Evolutionary conservation across 352 stramenopile genomes (phyloP), one percentile per base, ranked within the genome.

Genomic region (Phytopythium mirpurense): DNA sequence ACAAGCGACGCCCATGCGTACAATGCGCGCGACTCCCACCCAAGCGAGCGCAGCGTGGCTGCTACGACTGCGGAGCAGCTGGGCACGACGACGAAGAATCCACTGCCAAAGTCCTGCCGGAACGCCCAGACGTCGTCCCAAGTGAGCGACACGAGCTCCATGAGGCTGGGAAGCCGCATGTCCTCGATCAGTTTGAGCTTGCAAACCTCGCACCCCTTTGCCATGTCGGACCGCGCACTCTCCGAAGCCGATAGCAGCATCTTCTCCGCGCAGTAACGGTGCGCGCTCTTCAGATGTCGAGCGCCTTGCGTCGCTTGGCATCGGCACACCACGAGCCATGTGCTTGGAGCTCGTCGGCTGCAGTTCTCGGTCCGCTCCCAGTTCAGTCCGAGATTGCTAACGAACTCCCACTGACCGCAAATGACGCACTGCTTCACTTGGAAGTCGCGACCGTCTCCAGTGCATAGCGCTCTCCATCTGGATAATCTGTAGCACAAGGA

Each of bases 71-170:
- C 60, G 14, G 70, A 55, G 10, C 66, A 68, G 36, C 62, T 62
- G 7, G 71, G 71, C 18, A 82, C 68, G 14, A 78, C 61, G 26
- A 67, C 52, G 46, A 82, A 77, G 43, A 78, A 76, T 1, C 68
- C 68, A 14, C 66, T 63, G 2, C 61, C 71, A 42, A 82, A 78
- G 27, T 74, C 63, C 16, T 69, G 60, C 7, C 60, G 46, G 5
- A 60, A 54, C 0, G 31, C 35, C 14, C 49, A 48, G 7, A 82
- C 69, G 41, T 82, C 65, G 7, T 57, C 38, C 68, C 64, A 72
- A 8, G 48, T 54, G 34, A 29, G 19, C 8, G 6, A 35, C 1
- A 37, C 3, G 4, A 54, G 35, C 24, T 54, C 48, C 16, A 21
- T 35, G 2, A 35, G 10, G 5, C 32, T 27, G 21, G 70, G 67